phyloP scores from a whole-genome alignment of 2,329 filamentous ascomycete genomes.

The Colletotrichum sp. region DNA sequence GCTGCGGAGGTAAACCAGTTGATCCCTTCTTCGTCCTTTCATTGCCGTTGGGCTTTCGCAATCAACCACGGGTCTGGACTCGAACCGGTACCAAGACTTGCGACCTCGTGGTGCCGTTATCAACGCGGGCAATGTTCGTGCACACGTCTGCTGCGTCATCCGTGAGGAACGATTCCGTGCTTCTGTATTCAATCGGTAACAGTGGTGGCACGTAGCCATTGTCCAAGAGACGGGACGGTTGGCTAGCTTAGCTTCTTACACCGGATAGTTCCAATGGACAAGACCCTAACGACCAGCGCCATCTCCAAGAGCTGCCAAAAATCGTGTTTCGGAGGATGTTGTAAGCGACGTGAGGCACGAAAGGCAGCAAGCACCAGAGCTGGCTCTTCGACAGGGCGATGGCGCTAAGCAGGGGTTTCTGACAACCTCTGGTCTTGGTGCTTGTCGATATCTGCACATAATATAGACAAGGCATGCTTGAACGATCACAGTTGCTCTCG shows the following conservation, averaged over 20 bases:
- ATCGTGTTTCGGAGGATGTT: neutral
- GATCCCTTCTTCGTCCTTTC: neutral
- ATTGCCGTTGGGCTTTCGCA: neutral
- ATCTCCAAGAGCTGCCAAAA: neutral
- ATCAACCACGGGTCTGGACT: neutral
- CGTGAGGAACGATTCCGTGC: neutral
- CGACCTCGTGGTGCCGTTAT: neutral
- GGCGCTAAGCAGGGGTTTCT: conserved; percentile 22
- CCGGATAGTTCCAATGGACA: neutral
- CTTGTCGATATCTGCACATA: conserved; percentile 24
- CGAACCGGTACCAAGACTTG: neutral
- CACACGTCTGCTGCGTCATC: neutral
- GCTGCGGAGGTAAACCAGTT: neutral
- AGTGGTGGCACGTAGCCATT: neutral
- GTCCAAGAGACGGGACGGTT: neutral
- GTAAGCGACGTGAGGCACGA: neutral
- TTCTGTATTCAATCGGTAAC: neutral
- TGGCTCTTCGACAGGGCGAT: neutral
- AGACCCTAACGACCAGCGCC: neutral
- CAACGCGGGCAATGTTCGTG: neutral
- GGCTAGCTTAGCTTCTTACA: neutral
- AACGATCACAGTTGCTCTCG: conserved; percentile 21
- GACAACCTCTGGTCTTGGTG: conserved; percentile 5
- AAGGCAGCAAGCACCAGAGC: neutral
- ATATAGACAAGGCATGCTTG: conserved; percentile 25